phyloP scores from a whole-genome alignment of 1,284 basidiomycete species.

The Ceratobasidium sp. region DNA sequence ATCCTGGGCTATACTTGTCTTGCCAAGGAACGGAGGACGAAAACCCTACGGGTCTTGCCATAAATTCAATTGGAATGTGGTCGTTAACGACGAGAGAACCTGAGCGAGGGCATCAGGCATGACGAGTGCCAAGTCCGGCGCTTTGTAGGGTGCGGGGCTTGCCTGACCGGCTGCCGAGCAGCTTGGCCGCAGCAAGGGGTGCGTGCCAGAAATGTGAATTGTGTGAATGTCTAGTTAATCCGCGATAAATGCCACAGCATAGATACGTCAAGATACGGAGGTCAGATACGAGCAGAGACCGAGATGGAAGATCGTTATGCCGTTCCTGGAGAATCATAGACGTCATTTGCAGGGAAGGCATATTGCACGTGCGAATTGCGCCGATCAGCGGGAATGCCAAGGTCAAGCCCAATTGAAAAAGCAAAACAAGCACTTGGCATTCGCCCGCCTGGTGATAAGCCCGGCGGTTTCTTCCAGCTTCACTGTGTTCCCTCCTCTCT shows the following conservation, averaged over 20 bases:
- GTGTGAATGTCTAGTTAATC: not conserved
- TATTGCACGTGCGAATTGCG: not conserved
- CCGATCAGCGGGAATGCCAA: conserved; percentile 27
- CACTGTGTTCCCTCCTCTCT: not conserved
- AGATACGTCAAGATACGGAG: not conserved
- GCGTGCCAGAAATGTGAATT: not conserved
- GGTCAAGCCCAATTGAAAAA: not conserved
- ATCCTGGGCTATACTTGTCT: conserved; percentile 6
- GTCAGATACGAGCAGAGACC: too few species aligned
- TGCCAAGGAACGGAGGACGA: conserved; percentile 6
- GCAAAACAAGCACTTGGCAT: conserved; percentile 14
- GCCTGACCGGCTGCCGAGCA: not conserved
- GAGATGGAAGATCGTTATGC: conserved; percentile 4
- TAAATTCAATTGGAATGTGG: not conserved
- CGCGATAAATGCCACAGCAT: too few species aligned
- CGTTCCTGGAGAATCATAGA: not conserved
- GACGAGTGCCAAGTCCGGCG: conserved; percentile 29
- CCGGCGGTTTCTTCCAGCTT: not conserved
- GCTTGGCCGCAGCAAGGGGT: conserved; percentile 2
- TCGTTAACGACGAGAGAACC: conserved; percentile 6
- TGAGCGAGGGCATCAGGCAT: not conserved
- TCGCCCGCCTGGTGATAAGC: not conserved
- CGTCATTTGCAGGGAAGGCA: not conserved
- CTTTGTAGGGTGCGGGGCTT: not conserved
- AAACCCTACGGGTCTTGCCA: not conserved